phyloP scores from a whole-genome alignment of 768 basidiomycete species.

The Tubosaeta brunneosetosa region DNA sequence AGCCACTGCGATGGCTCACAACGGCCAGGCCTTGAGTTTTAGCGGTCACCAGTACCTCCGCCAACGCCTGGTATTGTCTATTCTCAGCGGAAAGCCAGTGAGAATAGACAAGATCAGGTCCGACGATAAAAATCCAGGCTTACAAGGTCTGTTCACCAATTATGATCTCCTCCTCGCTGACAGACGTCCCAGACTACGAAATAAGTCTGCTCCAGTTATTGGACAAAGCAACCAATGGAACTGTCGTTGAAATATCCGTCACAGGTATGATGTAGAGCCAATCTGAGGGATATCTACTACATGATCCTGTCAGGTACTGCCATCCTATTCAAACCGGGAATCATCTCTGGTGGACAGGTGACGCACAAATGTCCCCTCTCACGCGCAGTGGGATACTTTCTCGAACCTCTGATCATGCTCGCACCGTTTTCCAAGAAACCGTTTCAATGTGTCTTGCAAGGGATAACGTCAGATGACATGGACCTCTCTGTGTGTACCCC shows the following conservation, averaged over 20 bases:
- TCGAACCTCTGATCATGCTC: constrained; percentile 85
- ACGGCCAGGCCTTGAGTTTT: constrained; percentile 47
- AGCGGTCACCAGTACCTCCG: constrained; percentile 82
- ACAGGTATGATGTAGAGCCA: constrained; percentile 57
- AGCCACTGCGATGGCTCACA: constrained; percentile 36
- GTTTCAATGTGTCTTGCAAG: constrained; percentile 73
- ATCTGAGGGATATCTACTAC: not conserved
- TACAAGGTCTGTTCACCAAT: constrained; percentile 57
- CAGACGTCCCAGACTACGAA: constrained; percentile 68
- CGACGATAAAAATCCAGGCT: constrained; percentile 91
- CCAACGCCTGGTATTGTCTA: constrained; percentile 80
- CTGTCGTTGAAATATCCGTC: constrained; percentile 90
- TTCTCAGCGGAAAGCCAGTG: constrained; percentile 82
- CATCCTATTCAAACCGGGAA: constrained; percentile 86
- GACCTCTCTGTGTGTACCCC: constrained; percentile 74
- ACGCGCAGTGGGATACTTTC: constrained; percentile 88
- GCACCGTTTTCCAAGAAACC: constrained; percentile 92
- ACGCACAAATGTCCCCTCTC: constrained; percentile 87
- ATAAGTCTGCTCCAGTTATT: constrained; percentile 82
- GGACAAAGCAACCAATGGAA: constrained; percentile 92
- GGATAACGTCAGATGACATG: constrained; percentile 88
- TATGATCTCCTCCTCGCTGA: not conserved
- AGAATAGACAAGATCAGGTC: constrained; percentile 84
- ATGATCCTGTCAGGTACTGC: constrained; percentile 66
- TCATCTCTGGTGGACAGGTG: constrained; percentile 78